A percentile compares a stretch with the other conserved stretches of the same genome.
These are phyloP conservation scores for Aspergillus homomorphus DNA, from an alignment of 495 filamentous ascomycete species.

Conservation along the genomic window DNA sequence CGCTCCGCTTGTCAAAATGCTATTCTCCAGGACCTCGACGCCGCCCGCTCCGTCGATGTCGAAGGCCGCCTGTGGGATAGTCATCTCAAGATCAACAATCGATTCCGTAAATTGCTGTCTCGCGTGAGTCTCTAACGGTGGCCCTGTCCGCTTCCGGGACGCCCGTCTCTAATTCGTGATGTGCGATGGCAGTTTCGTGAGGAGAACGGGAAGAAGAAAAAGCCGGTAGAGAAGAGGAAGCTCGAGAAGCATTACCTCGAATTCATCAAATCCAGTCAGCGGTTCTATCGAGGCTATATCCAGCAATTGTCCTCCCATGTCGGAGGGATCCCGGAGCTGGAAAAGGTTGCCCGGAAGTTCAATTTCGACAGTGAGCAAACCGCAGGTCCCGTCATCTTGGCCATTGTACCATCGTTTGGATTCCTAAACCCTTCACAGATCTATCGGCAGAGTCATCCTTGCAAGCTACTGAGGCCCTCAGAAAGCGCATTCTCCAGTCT, in stretches of 20 bases:
- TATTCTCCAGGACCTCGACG: constrained; percentile 71
- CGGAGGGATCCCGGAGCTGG: constrained; percentile 67
- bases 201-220: constrained; percentile 57
- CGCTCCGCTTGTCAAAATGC: constrained; percentile 66
- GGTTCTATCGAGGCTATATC: constrained; percentile 83
- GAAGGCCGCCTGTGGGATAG: constrained; percentile 75
- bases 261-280: constrained; percentile 82
- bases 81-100: constrained; percentile 71
- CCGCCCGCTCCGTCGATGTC: constrained; percentile 57
- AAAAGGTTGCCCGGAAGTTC: constrained; percentile 65
- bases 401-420: background rate
- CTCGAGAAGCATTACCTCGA: constrained; percentile 71
- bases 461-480: constrained; percentile 45
- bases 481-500: constrained; percentile 59
- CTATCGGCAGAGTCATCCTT: constrained; percentile 36
- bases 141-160: background rate
- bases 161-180: constrained; percentile 13
- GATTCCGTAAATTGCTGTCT: constrained; percentile 64
- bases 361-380: constrained; percentile 53
- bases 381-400: background rate
- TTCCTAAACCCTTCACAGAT: constrained; percentile 24
- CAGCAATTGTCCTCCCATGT: constrained; percentile 72
- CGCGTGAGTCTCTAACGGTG: constrained; percentile 36
- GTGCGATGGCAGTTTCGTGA: constrained; percentile 46
- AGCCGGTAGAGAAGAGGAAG: constrained; percentile 74